Evolutionary conservation across 208 protist species (phyloP).

Genomic region (Leishmania braziliensis): DNA sequence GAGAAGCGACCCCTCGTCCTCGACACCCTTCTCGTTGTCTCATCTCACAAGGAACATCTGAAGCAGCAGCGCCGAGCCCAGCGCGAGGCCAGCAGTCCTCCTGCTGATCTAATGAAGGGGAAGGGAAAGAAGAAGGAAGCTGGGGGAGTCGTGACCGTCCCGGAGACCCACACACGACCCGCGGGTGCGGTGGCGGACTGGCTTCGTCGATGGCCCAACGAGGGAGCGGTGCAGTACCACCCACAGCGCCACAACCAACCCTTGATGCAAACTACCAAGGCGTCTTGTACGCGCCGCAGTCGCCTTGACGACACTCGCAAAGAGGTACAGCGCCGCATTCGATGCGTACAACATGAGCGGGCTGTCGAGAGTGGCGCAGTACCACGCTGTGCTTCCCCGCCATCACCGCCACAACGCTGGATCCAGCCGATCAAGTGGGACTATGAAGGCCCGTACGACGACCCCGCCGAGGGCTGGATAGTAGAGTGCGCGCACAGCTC

Average conservation of each 20-base stretch:
- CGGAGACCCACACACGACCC: neutral
- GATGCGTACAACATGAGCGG: neutral
- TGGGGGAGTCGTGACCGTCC: neutral
- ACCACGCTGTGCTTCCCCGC: neutral
- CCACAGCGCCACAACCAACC: conserved; percentile 14
- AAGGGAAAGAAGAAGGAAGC: no score
- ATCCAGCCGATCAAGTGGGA: conserved; percentile 13
- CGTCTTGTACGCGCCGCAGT: neutral
- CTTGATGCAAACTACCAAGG: neutral
- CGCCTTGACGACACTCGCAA: conserved; percentile 7
- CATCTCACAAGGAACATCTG: neutral
- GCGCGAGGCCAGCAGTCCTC: neutral
- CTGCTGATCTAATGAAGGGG: neutral
- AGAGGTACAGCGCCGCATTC: conserved; percentile 9
- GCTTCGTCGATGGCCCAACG: neutral
- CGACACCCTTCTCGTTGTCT: conserved; percentile 25
- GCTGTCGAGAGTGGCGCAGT: neutral
- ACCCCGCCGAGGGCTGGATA: conserved; percentile 11
- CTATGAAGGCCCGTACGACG: conserved; percentile 27
- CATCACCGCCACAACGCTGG: neutral
- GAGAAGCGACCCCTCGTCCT: conserved; percentile 56
- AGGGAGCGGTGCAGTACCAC: conserved; percentile 9
- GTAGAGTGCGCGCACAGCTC: conserved; percentile 47
- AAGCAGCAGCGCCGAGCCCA: neutral
- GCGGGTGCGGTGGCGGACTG: neutral